phyloP scores from a whole-genome alignment of 2,329 filamentous ascomycete genomes.

The Tolypocladium ophioglossoides region DNA sequence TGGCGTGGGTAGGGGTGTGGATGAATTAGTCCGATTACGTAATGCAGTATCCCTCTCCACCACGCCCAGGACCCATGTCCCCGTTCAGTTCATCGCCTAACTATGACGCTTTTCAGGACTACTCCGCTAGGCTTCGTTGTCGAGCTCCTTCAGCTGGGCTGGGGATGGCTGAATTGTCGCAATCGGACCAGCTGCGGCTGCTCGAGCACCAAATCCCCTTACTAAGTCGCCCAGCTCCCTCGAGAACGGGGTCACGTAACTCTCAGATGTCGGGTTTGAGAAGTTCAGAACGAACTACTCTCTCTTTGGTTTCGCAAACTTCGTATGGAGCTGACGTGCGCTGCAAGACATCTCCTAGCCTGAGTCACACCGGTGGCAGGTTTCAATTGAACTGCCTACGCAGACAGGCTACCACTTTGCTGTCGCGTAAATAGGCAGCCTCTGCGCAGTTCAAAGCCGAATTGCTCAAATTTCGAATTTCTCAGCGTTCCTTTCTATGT shows the following conservation, averaged over 20 bases:
- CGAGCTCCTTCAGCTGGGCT: background rate
- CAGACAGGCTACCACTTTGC: background rate
- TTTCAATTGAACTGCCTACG: background rate
- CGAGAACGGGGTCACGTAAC: background rate
- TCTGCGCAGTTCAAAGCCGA: background rate
- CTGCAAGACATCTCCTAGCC: background rate
- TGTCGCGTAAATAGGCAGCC: background rate
- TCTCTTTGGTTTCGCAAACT: no score
- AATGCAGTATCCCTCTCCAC: background rate
- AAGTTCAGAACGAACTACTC: background rate
- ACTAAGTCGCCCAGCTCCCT: no score
- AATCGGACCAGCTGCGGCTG: no score
- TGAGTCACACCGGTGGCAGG: background rate
- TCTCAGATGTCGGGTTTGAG: background rate
- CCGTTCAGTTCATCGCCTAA: background rate
- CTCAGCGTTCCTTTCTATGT: background rate
- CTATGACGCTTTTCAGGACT: background rate
- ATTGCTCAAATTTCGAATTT: background rate
- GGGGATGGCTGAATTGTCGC: background rate
- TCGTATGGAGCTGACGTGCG: background rate
- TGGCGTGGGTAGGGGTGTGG: conserved; percentile 5
- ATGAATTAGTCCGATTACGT: conserved; percentile 6
- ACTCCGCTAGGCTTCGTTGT: background rate
- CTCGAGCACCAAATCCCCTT: no score
- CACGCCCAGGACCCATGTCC: background rate